Base-by-base conservation (phyloP, 2,329 filamentous ascomycete genomes). In the Aspergillus pseudoglaucus region DNA sequence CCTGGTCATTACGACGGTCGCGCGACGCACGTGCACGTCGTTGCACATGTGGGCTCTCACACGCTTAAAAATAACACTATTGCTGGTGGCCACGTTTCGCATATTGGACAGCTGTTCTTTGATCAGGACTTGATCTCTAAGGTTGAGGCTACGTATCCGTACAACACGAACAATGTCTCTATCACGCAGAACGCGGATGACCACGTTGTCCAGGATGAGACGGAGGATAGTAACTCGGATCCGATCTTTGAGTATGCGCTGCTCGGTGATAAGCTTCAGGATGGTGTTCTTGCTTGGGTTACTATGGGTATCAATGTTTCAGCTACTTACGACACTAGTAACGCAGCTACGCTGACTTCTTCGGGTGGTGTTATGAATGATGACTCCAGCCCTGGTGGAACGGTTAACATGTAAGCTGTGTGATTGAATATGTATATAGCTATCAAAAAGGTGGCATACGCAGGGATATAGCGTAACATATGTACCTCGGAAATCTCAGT, bases 81-180 rank as follows among this genome's bases (percentile, higher is more conserved):
- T 48, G 66, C 67, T 33, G 76, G 73, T 45, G 72, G 70, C 17
- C 70, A 64, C 37, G 73, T 79, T 44, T 71, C 76, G 7, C 81
- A 85, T 62, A 74, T 83, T 35, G 81, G 82, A 15, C 81, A 85
- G 61, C 59, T 81, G 42, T 84, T 81, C 71, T 80, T 78, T 40
- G 79, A 84, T 57, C 75, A 83, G 59, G 67, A 69, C 48, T 72
- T 84, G 14, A 71, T 78, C 53, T 56, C 53, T 22, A 52, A 69
- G 38, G 76, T 83, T 44, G 74, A 79, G 53, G 62, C 62, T 3
- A 68, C 66, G 1, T 52, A 60, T 2, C 75, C 76, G 2, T 59
- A 59, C 43, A 58, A 47, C 38, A 54, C 54, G 15, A 59, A 57
- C 39, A 52, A 47, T 3, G 42, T 55, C 18, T 25, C 35, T 6